Evolutionary conservation across 2,329 filamentous ascomycete genomes (phyloP).

Genomic region (Cercospora brassicicola): DNA sequence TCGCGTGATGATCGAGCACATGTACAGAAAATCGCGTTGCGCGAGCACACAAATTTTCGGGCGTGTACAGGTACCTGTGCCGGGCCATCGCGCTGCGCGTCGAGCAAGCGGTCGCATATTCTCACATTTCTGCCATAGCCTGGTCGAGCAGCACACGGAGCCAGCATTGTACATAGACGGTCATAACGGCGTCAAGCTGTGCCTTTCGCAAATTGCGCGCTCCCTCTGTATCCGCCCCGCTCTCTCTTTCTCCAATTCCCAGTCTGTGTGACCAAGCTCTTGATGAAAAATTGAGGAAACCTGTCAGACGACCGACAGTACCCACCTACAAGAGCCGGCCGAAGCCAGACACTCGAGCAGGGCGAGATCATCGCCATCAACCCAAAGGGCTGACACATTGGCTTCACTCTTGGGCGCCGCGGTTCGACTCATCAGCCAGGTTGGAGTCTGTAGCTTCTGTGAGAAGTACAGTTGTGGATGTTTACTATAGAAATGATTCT

Average conservation of each 20-base stretch:
- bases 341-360: conserved; percentile 37
- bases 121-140: neutral
- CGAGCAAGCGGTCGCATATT: neutral
- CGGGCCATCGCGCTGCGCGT: neutral
- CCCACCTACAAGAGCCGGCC: conserved; percentile 37
- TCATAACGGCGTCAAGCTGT: neutral
- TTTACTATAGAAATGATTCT: conserved; percentile 99
- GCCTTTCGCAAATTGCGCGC: no score
- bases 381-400: conserved; percentile 28
- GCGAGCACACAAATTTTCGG: no score
- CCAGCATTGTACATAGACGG: neutral
- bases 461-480: conserved; percentile 87
- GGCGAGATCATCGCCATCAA: conserved; percentile 40
- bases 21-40: neutral
- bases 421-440: conserved; percentile 40
- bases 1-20: neutral
- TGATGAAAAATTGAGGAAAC: conserved; percentile 34
- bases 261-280: conserved; percentile 30
- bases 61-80: no score
- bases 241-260: conserved; percentile 27
- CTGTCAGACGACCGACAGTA: conserved; percentile 40
- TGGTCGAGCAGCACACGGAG: neutral
- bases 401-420: conserved; percentile 41
- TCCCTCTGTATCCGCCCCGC: no score
- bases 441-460: conserved; percentile 68